Evolutionary conservation across 495 filamentous ascomycete species (phyloP).

Genomic region (Choiromyces venosus): DNA sequence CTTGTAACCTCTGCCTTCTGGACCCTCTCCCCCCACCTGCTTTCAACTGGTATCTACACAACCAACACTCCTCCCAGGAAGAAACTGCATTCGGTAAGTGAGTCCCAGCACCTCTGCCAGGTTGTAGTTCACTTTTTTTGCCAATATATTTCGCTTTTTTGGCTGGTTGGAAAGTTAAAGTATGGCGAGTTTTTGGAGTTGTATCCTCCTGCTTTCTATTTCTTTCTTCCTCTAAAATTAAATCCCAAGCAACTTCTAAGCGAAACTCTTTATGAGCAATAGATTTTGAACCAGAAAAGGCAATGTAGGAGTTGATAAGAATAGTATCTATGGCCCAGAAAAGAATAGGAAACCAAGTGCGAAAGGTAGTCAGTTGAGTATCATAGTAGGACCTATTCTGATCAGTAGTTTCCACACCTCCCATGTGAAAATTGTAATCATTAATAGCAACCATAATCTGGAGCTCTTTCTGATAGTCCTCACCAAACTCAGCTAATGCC

Average conservation of each 20-base stretch:
- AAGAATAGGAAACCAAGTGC: conserved; percentile 37
- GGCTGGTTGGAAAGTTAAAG: no score
- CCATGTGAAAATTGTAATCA: conserved; percentile 42
- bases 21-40: not conserved
- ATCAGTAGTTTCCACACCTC: conserved; percentile 40
- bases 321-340: conserved; percentile 38
- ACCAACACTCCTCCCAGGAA: not conserved
- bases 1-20: not conserved
- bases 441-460: conserved; percentile 28
- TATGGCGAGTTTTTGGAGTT: not conserved
- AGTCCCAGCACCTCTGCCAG: not conserved
- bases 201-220: not conserved
- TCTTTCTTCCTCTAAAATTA: conserved; percentile 4
- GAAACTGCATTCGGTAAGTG: not conserved
- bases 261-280: conserved; percentile 14
- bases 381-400: conserved; percentile 35
- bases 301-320: conserved; percentile 10
- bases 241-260: conserved; percentile 9
- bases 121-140: no score
- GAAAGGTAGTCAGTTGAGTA: conserved; percentile 22
- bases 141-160: no score
- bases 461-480: conserved; percentile 17
- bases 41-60: conserved; percentile 1
- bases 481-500: conserved; percentile 23
- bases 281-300: not conserved